Conservation (phyloP, 257 asterid species). For the Jaltomata sinuosa region DNA sequence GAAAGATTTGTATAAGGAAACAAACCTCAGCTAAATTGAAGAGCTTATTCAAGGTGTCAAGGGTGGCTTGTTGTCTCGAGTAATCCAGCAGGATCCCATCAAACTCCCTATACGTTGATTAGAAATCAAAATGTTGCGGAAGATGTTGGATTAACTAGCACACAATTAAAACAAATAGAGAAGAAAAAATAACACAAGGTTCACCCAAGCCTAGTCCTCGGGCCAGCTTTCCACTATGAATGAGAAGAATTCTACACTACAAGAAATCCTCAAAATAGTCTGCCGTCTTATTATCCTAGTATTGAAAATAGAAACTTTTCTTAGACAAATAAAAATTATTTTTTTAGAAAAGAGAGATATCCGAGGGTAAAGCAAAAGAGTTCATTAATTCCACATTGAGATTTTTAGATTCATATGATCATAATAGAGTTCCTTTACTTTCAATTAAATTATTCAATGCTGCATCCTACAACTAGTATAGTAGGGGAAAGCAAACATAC, state of each 20-base stretch:
- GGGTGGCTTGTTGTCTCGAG: conserved; percentile 76
- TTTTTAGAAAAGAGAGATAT: neutral
- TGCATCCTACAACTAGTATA: neutral
- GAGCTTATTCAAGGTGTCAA: conserved; percentile 68
- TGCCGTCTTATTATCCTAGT: neutral
- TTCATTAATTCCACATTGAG: neutral
- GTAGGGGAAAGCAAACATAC: conserved; percentile 30
- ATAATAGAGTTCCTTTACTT: neutral
- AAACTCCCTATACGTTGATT: conserved; percentile 41
- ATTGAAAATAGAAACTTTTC: neutral
- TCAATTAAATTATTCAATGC: neutral
- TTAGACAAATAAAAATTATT: neutral
- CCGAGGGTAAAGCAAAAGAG: neutral
- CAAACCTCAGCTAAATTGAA: conserved; percentile 70
- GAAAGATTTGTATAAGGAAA: neutral
- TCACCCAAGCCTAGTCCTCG: neutral
- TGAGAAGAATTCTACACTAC: neutral
- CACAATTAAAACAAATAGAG: neutral
- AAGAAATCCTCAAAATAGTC: neutral
- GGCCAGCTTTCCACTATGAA: no score
- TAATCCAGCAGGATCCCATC: conserved; percentile 80
- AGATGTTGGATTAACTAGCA: neutral
- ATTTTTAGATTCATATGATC: neutral
- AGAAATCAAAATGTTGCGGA: neutral
- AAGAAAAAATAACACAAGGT: neutral